Conservation (phyloP, 768 basidiomycete genomes). For the Lentinula detonsa region DNA sequence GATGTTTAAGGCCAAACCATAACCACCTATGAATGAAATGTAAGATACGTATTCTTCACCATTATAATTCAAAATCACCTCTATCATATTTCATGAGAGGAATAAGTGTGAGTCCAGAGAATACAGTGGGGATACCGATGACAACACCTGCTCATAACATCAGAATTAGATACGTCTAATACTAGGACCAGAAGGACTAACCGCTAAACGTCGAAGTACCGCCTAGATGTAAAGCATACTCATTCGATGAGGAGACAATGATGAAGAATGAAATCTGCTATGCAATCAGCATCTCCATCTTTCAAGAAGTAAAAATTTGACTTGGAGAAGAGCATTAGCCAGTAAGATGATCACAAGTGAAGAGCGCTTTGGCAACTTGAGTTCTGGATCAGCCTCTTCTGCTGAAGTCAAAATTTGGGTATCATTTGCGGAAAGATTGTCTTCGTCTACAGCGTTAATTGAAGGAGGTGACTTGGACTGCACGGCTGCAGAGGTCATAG, state of each 20-base stretch:
- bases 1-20: constrained; percentile 47
- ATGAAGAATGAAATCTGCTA: constrained; percentile 61
- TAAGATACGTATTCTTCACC: neutral
- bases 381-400: constrained; percentile 22
- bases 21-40: constrained; percentile 34
- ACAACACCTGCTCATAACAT: constrained; percentile 25
- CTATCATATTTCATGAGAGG: constrained; percentile 49
- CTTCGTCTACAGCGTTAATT: neutral
- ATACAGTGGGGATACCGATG: constrained; percentile 61
- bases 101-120: constrained; percentile 53
- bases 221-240: constrained; percentile 56
- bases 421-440: neutral
- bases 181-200: constrained; percentile 33
- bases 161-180: constrained; percentile 24
- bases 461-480: neutral
- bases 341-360: constrained; percentile 40
- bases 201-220: constrained; percentile 54
- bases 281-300: neutral
- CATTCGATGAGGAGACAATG: constrained; percentile 59
- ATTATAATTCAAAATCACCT: constrained; percentile 28
- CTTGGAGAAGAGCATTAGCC: constrained; percentile 41
- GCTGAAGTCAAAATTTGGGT: neutral
- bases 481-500: neutral
- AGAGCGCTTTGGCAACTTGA: constrained; percentile 40
- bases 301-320: constrained; percentile 13